These are phyloP conservation scores for Neurospora pannonica DNA, from an alignment of 495 filamentous ascomycete species.

Conservation along the genomic window DNA sequence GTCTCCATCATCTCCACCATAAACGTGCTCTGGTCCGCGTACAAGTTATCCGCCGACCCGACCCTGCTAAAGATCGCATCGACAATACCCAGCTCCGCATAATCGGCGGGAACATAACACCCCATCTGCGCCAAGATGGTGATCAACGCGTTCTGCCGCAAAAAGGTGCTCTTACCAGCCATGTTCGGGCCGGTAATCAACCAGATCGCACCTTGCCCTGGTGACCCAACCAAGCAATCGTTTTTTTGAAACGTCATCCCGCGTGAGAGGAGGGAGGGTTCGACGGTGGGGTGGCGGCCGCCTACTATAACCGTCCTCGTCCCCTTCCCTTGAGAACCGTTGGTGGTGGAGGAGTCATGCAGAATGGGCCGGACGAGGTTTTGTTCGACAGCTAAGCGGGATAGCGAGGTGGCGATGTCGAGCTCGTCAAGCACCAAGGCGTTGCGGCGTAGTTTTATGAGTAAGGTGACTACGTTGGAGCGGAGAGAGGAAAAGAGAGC, in stretches of 20 bases:
- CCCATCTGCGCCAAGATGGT: slow-evolving; percentile 87
- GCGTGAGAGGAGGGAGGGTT: slow-evolving; percentile 65
- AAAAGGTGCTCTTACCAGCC: slow-evolving; percentile 92
- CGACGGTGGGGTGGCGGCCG: slow-evolving; percentile 84
- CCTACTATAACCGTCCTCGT: slow-evolving; percentile 49
- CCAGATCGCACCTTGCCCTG: slow-evolving; percentile 58
- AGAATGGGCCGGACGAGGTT: slow-evolving; percentile 64
- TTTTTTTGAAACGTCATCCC: slow-evolving; percentile 80
- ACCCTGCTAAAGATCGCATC: slow-evolving; percentile 90
- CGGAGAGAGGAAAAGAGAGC: slow-evolving; percentile 62
- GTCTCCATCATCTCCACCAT: slow-evolving; percentile 84
- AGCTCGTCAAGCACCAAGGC: slow-evolving; percentile 84
- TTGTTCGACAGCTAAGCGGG: slow-evolving; percentile 64
- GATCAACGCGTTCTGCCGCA: slow-evolving; percentile 90
- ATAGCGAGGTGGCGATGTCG: slow-evolving; percentile 79
- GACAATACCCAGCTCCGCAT: slow-evolving; percentile 76
- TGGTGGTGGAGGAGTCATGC: slow-evolving; percentile 26
- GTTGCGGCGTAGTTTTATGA: slow-evolving; percentile 78
- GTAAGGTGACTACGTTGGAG: slow-evolving; percentile 61
- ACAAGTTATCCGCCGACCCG: slow-evolving; percentile 88
- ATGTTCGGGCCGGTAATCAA: slow-evolving; percentile 98
- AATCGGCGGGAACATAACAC: slow-evolving; percentile 79
- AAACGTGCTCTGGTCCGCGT: slow-evolving; percentile 88
- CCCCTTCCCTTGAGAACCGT: not conserved
- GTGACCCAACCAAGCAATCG: slow-evolving; percentile 63